Evolutionary conservation across 352 stramenopile species (phyloP).

Genomic region (Phytophthora pseudosyringae): DNA sequence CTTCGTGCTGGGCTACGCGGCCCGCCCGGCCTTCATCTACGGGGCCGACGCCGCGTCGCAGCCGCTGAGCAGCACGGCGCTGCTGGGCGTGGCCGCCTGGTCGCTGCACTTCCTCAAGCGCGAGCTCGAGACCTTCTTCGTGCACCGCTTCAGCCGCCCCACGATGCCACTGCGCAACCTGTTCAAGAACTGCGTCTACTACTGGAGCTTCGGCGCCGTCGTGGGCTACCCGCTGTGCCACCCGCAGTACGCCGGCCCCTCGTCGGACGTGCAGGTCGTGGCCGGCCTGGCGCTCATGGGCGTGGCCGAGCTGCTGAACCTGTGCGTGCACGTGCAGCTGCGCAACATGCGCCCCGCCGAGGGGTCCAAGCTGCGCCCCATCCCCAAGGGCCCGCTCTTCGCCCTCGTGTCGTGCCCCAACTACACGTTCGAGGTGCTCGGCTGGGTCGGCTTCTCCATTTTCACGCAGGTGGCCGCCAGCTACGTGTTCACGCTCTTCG

Average conservation of each 20-base stretch:
- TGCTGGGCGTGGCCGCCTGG: slow-evolving; percentile 70
- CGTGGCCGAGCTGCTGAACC: slow-evolving; percentile 85
- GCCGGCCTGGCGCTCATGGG: slow-evolving; percentile 66
- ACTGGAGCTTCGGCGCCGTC: slow-evolving; percentile 85
- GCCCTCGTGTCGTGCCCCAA: slow-evolving; percentile 90
- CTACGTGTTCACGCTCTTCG: slow-evolving; percentile 87
- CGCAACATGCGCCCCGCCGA: slow-evolving; percentile 79
- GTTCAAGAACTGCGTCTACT: slow-evolving; percentile 93
- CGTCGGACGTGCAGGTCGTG: slow-evolving; percentile 58
- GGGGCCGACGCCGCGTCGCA: slow-evolving; percentile 46
- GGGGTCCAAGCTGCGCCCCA: slow-evolving; percentile 72
- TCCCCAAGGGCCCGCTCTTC: slow-evolving; percentile 81
- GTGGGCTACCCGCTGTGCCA: slow-evolving; percentile 88
- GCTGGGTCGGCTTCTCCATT: slow-evolving; percentile 90
- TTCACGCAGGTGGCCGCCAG: slow-evolving; percentile 85
- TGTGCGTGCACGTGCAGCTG: slow-evolving; percentile 87
- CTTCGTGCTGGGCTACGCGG: slow-evolving; percentile 83
- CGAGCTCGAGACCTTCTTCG: slow-evolving; percentile 89
- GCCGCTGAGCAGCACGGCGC: slow-evolving; percentile 51
- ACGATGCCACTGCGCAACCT: slow-evolving; percentile 91
- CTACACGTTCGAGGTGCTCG: slow-evolving; percentile 91
- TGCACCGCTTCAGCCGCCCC: slow-evolving; percentile 87
- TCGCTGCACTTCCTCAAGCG: slow-evolving; percentile 89
- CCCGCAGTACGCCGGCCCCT: slow-evolving; percentile 64
- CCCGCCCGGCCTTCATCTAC: slow-evolving; percentile 78